A percentile compares a stretch with the other conserved stretches of the same genome.
Evolutionary conservation across 139 green algal species (phyloP).

Genomic region (Coelastrella sp.): DNA sequence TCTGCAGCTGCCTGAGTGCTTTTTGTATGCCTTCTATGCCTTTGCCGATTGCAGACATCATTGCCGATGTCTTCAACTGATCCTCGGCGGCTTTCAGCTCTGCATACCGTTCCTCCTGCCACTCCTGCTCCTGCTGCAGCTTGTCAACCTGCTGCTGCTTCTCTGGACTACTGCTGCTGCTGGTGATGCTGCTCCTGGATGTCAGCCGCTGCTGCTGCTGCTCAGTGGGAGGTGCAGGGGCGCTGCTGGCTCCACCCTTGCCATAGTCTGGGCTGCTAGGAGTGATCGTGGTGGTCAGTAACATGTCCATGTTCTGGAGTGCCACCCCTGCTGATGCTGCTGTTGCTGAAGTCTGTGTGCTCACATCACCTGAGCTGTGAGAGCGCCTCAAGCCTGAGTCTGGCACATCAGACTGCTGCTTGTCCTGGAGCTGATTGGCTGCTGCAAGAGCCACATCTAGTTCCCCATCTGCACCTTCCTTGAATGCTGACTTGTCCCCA

Average conservation of each 20-base stretch:
- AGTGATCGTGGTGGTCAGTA: not conserved
- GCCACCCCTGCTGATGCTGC: not conserved
- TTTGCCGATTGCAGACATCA: not conserved
- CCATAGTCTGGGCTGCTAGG: too few species aligned
- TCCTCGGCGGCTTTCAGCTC: not conserved
- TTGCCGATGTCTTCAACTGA: not conserved
- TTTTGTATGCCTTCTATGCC: not conserved
- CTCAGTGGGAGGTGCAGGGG: not conserved
- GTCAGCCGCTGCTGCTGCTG: not conserved
- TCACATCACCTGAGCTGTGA: not conserved
- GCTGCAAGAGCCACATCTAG: not conserved
- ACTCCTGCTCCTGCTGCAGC: not conserved
- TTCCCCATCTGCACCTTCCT: too few species aligned
- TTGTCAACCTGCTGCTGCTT: not conserved
- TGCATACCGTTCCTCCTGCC: not conserved
- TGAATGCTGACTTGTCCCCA: not conserved
- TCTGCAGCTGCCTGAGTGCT: not conserved
- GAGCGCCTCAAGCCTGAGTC: not conserved
- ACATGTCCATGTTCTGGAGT: not conserved
- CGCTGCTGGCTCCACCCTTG: not conserved
- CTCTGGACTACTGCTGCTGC: not conserved
- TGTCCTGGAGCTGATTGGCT: not conserved
- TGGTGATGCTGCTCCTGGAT: slow-evolving; percentile 1
- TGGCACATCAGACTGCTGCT: not conserved
- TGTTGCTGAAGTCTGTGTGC: not conserved